Evolutionary conservation across 805 yeast species (phyloP).

Genomic region (Yueomyces sp.): DNA sequence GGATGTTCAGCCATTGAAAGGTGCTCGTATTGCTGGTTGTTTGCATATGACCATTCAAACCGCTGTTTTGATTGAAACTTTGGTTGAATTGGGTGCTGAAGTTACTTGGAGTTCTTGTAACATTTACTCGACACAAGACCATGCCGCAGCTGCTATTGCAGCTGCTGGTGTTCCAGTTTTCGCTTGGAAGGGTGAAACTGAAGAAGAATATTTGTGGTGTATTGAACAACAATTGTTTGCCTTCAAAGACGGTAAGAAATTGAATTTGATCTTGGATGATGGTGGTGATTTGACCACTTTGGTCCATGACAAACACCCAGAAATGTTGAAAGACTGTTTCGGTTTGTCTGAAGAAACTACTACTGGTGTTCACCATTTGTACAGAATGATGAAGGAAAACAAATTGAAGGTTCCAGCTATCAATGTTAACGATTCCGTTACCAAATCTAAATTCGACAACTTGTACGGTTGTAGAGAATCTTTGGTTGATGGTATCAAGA

Average conservation of each 20-base stretch:
- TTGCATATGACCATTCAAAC: constrained; percentile 99
- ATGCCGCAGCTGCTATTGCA: constrained; percentile 99
- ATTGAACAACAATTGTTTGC: constrained; percentile 97
- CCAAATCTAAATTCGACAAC: constrained; percentile 99
- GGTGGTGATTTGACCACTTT: constrained; percentile 98
- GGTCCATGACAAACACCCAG: constrained; percentile 96
- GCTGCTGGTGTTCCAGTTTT: constrained; percentile 98
- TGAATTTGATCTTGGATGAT: constrained; percentile 94
- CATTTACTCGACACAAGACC: constrained; percentile 99
- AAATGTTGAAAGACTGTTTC: constrained; percentile 84
- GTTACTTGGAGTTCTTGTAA: constrained; percentile 99
- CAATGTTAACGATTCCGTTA: constrained; percentile 96
- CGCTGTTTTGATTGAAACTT: constrained; percentile 95
- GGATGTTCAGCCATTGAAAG: constrained; percentile 82
- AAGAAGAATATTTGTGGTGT: constrained; percentile 99
- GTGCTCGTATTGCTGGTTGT: constrained; percentile 98
- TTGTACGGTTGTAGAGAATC: constrained; percentile 99
- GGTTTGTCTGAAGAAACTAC: constrained; percentile 99
- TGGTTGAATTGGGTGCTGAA: constrained; percentile 96
- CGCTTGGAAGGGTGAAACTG: constrained; percentile 99
- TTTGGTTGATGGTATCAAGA: constrained; percentile 94
- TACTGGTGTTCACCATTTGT: constrained; percentile 98
- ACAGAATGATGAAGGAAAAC: constrained; percentile 85
- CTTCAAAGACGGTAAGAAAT: constrained; percentile 88
- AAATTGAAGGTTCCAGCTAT: constrained; percentile 95